phyloP scores from a whole-genome alignment of 306 rosid species.

The Trichosanthes cucumerina region DNA sequence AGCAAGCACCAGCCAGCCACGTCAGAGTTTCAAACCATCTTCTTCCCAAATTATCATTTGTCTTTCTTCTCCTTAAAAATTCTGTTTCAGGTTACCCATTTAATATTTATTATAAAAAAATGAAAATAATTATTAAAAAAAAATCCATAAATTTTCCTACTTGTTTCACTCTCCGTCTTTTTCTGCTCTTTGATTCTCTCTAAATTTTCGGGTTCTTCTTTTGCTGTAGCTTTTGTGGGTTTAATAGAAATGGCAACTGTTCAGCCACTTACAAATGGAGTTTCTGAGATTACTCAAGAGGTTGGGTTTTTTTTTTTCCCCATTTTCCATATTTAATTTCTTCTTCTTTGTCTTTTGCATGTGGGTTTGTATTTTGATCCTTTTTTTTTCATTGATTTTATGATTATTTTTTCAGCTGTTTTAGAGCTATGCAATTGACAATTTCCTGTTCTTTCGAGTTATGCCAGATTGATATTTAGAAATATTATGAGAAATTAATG shows the following conservation, averaged over 20 bases:
- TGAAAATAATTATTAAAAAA: neutral
- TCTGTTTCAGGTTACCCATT: neutral
- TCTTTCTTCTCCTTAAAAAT: neutral
- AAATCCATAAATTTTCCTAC: neutral
- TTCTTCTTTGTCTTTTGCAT: neutral
- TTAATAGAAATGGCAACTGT: neutral
- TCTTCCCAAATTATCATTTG: neutral
- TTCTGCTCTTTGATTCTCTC: neutral
- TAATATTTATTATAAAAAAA: neutral
- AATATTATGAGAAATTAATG: neutral
- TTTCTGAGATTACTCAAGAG: slow-evolving; percentile 9
- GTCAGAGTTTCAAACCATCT: neutral
- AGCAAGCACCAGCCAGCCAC: neutral
- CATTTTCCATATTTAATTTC: neutral
- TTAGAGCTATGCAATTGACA: neutral
- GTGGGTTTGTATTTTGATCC: neutral
- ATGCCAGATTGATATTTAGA: neutral
- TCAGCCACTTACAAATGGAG: slow-evolving; percentile 1
- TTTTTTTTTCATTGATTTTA: neutral
- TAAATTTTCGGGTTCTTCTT: neutral
- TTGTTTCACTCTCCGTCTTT: neutral
- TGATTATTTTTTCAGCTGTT: neutral
- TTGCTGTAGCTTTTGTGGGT: neutral
- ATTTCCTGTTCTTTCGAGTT: neutral
- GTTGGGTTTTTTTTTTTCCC: slow-evolving; percentile 8